Evolutionary conservation across 176 grass and related monocot genomes (phyloP).

Genomic region (Carex scoparia): DNA sequence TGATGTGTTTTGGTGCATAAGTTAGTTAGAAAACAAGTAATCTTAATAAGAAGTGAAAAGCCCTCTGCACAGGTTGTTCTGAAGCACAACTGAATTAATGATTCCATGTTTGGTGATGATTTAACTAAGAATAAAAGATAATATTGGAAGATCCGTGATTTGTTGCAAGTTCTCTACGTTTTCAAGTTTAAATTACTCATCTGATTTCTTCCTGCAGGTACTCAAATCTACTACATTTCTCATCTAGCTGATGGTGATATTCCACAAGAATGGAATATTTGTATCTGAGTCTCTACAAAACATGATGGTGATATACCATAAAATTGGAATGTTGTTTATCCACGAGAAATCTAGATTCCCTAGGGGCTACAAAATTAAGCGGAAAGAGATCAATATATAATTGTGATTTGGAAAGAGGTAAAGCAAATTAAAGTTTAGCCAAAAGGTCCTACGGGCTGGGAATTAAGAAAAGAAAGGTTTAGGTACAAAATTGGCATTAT

Average conservation of each 20-base stretch:
- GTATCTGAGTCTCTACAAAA: too few relatives aligned
- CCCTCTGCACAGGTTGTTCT: too few relatives aligned
- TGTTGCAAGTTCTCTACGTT: not conserved
- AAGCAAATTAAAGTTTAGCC: not conserved
- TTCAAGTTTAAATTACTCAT: not conserved
- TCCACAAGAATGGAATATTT: too few relatives aligned
- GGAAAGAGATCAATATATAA: not conserved
- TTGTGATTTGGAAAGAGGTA: conserved; percentile 4
- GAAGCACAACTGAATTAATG: too few relatives aligned
- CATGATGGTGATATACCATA: not conserved
- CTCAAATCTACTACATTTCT: too few relatives aligned
- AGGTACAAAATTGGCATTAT: not conserved
- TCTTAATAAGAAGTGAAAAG: too few relatives aligned
- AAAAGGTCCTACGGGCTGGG: not conserved
- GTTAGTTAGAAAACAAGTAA: too few relatives aligned
- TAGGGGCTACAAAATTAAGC: not conserved
- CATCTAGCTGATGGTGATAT: too few relatives aligned
- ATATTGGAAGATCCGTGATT: not conserved
- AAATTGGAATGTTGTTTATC: not conserved
- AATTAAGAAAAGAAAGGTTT: not conserved
- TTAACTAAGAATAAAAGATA: not conserved
- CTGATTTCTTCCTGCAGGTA: not conserved
- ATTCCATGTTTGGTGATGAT: not conserved
- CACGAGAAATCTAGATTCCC: not conserved
- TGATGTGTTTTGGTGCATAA: too few relatives aligned